These are phyloP conservation scores for Bryum argenteum DNA, from an alignment of 225 moss, liverwort and hornwort genomes.

Conservation along the genomic window DNA sequence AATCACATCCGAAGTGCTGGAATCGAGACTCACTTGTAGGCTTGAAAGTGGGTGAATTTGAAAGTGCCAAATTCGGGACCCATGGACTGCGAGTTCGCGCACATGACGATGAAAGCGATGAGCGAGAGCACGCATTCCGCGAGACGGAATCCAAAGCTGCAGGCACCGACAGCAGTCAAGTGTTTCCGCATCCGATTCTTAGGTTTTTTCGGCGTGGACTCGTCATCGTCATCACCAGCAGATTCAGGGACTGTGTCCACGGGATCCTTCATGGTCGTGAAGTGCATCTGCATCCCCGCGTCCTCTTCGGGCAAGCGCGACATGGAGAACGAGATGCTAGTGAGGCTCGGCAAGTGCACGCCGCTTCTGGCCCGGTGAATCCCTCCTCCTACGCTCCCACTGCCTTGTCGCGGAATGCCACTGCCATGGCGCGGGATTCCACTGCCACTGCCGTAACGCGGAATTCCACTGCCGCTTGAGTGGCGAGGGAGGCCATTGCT, in stretches of 20 bases:
- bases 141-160: slow-evolving; percentile 54
- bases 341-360: slow-evolving; percentile 35
- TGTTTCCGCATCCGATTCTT: slow-evolving; percentile 40
- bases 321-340: slow-evolving; percentile 43
- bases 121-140: slow-evolving; percentile 48
- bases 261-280: slow-evolving; percentile 32
- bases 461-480: slow-evolving; percentile 9
- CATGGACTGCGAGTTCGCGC: slow-evolving; percentile 40
- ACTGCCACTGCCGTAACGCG: slow-evolving; percentile 17
- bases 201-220: slow-evolving; percentile 10
- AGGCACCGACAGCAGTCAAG: slow-evolving; percentile 50
- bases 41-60: slow-evolving; percentile 57
- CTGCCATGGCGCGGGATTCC: slow-evolving; percentile 33
- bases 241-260: slow-evolving; percentile 25
- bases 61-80: slow-evolving; percentile 32
- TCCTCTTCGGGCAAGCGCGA: slow-evolving; percentile 45
- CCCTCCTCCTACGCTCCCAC: slow-evolving; percentile 18
- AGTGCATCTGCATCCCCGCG: slow-evolving; percentile 49
- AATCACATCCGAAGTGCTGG: background rate
- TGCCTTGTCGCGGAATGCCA: background rate
- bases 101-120: slow-evolving; percentile 44
- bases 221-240: slow-evolving; percentile 3
- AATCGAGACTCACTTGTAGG: slow-evolving; percentile 41
- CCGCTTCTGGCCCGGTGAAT: slow-evolving; percentile 39
- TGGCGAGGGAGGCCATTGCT: slow-evolving; percentile 7